These are phyloP conservation scores for Trichoderma afroharzianum DNA, from an alignment of 2,329 filamentous ascomycete genomes.

Conservation along the genomic window DNA sequence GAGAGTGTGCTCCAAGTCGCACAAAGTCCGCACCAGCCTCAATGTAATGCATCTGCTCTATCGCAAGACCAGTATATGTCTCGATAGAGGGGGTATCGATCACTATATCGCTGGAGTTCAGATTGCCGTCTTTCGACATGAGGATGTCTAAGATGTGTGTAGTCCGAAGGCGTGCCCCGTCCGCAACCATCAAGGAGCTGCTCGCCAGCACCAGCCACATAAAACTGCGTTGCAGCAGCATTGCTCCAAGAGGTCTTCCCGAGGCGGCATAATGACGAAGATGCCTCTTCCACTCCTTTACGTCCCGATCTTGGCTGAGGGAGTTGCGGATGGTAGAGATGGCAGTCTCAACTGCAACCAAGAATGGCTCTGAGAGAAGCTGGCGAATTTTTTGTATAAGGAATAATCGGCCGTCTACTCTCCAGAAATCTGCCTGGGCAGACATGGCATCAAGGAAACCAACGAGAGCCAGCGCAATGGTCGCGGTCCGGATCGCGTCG, in stretches of 20 bases:
- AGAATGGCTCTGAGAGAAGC: constrained; percentile 78
- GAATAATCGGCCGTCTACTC: constrained; percentile 64
- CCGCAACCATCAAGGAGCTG: constrained; percentile 68
- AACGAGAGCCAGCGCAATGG: constrained; percentile 77
- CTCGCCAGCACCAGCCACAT: constrained; percentile 78
- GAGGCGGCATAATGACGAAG: constrained; percentile 76
- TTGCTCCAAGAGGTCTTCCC: constrained; percentile 80
- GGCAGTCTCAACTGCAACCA: constrained; percentile 82
- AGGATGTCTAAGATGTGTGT: constrained; percentile 71
- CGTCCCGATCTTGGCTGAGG: constrained; percentile 58
- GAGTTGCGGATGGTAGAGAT: constrained; percentile 87
- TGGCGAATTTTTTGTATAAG: constrained; percentile 68
- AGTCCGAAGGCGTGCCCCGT: constrained; percentile 55
- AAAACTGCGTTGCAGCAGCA: constrained; percentile 86
- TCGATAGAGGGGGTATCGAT: constrained; percentile 56
- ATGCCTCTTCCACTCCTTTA: constrained; percentile 86
- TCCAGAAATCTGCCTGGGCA: constrained; percentile 78
- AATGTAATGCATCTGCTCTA: constrained; percentile 79
- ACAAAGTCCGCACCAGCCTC: constrained; percentile 90
- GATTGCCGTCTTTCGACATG: constrained; percentile 53
- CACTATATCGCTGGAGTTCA: constrained; percentile 42
- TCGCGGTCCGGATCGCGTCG: constrained; percentile 66
- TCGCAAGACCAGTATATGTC: constrained; percentile 66
- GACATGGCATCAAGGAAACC: constrained; percentile 85
- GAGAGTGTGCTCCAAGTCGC: constrained; percentile 72